Evolutionary conservation across 2,329 filamentous ascomycete genomes (phyloP).

Genomic region (Daldinia sp.): DNA sequence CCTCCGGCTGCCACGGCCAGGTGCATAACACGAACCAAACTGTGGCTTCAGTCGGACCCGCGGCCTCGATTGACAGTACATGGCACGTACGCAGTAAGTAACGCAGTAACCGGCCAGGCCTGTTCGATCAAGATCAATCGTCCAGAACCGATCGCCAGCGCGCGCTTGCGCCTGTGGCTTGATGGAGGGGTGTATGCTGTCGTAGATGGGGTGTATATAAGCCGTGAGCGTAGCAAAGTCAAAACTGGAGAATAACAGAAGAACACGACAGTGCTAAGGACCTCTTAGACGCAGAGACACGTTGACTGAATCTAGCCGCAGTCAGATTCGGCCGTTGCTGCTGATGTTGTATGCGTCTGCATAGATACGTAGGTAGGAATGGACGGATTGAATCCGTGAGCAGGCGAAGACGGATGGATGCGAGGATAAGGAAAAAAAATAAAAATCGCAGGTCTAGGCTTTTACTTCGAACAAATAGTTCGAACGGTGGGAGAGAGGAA

Average conservation of each 20-base stretch:
- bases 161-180: slow-evolving; percentile 35
- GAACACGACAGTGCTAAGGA: slow-evolving; percentile 35
- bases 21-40: slow-evolving; percentile 45
- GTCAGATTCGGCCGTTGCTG: slow-evolving; percentile 33
- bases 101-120: slow-evolving; percentile 28
- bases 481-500: not conserved
- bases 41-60: slow-evolving; percentile 41
- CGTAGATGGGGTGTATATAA: slow-evolving; percentile 3
- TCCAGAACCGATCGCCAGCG: slow-evolving; percentile 34
- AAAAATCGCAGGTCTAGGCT: not conserved
- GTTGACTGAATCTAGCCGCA: slow-evolving; percentile 36
- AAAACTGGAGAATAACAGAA: slow-evolving; percentile 25
- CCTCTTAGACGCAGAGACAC: slow-evolving; percentile 34
- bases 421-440: too few species aligned
- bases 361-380: slow-evolving; percentile 28
- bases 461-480: not conserved
- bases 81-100: not conserved
- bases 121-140: slow-evolving; percentile 37
- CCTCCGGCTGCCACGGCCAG: slow-evolving; percentile 43
- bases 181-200: slow-evolving; percentile 3
- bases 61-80: slow-evolving; percentile 28
- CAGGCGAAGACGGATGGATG: slow-evolving; percentile 3
- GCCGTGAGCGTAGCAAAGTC: slow-evolving; percentile 15
- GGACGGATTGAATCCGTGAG: slow-evolving; percentile 19
- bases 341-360: slow-evolving; percentile 36